phyloP scores from a whole-genome alignment of 305 asterid genomes.

The Rubia balearica region DNA sequence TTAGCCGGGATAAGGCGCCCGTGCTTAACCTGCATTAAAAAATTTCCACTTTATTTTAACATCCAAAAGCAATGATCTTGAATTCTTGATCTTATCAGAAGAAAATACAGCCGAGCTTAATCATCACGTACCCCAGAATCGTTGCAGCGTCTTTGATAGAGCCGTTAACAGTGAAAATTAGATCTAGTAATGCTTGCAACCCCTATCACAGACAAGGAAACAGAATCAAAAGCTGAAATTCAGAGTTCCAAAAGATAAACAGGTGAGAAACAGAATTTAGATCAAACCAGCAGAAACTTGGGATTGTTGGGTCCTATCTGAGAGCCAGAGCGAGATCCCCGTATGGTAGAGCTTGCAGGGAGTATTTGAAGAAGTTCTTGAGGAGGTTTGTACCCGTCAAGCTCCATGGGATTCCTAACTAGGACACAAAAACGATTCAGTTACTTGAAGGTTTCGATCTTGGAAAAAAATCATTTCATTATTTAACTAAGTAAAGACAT shows the following conservation, averaged over 20 bases:
- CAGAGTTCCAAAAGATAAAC: background rate
- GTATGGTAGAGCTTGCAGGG: constrained; percentile 58
- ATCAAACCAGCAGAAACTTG: constrained; percentile 57
- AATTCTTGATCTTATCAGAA: too few species aligned
- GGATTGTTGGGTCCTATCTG: constrained; percentile 89
- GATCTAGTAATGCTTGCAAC: too few species aligned
- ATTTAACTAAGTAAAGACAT: background rate
- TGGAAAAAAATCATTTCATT: constrained; percentile 2
- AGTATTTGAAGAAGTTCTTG: constrained; percentile 80
- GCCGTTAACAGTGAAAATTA: too few species aligned
- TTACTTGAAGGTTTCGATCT: background rate
- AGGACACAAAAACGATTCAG: constrained; percentile 19
- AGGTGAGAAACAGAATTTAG: constrained; percentile 15
- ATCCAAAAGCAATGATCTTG: background rate
- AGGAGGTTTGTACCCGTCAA: constrained; percentile 71
- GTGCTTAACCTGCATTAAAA: constrained; percentile 23
- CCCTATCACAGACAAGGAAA: too few species aligned
- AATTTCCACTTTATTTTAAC: too few species aligned
- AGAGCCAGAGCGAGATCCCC: constrained; percentile 55
- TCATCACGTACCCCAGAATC: too few species aligned
- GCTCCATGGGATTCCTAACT: constrained; percentile 76
- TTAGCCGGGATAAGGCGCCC: constrained; percentile 78
- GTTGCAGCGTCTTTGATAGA: too few species aligned
- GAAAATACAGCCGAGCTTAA: too few species aligned
- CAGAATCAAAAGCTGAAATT: constrained; percentile 1